Evolutionary conservation across 2,329 filamentous ascomycete species (phyloP).

Genomic region (Botryotinia narcissicola): DNA sequence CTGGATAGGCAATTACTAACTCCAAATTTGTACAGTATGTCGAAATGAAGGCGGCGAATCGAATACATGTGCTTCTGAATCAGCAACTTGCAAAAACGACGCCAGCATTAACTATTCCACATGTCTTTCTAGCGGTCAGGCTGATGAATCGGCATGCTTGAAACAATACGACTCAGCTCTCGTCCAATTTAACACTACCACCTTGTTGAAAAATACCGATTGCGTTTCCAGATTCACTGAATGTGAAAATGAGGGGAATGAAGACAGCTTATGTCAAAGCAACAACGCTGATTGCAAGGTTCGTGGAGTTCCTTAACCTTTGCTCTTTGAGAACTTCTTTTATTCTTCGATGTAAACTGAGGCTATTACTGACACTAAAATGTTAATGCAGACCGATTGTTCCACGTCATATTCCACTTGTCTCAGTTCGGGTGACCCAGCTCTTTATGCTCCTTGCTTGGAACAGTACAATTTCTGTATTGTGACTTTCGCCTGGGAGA

Average conservation of each 20-base stretch:
- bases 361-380: background rate
- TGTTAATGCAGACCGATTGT: background rate
- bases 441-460: background rate
- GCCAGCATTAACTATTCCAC: conserved; percentile 20
- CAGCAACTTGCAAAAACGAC: conserved; percentile 24
- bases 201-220: background rate
- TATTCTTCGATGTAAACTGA: background rate
- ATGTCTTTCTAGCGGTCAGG: conserved; percentile 21
- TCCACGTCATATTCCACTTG: conserved; percentile 9
- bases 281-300: conserved; percentile 17
- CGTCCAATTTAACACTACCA: background rate
- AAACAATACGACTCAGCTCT: conserved; percentile 1
- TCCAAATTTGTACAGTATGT: background rate
- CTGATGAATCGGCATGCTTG: conserved; percentile 21
- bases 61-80: conserved; percentile 21
- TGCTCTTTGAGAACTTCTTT: background rate
- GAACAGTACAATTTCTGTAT: conserved; percentile 11
- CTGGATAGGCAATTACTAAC: background rate
- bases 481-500: conserved; percentile 4
- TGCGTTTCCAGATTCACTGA: conserved; percentile 1
- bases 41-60: conserved; percentile 17
- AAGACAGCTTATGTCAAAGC: background rate
- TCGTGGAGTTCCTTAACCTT: background rate
- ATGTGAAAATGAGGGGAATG: conserved; percentile 4
- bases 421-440: conserved; percentile 4